Evolutionary conservation across 2,329 filamentous ascomycete genomes (phyloP).

Genomic region (Calonectria naviculata): DNA sequence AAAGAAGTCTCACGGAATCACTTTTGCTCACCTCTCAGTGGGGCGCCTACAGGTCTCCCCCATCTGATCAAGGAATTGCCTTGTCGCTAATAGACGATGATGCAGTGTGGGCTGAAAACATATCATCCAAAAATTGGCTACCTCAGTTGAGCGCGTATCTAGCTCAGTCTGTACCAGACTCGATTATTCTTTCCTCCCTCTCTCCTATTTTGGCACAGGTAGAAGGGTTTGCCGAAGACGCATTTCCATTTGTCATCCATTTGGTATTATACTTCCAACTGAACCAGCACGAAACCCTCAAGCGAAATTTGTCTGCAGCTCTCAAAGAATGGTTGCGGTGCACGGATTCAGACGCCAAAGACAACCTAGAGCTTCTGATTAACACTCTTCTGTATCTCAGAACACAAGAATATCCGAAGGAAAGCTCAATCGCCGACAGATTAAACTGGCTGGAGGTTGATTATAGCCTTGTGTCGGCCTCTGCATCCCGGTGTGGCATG

Average conservation of each 20-base stretch:
- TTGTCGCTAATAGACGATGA: constrained; percentile 26
- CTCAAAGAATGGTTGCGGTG: constrained; percentile 72
- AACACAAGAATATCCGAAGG: constrained; percentile 79
- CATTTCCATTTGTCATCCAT: constrained; percentile 89
- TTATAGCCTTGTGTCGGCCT: constrained; percentile 73
- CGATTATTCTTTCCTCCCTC: constrained; percentile 77
- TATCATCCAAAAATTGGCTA: constrained; percentile 68
- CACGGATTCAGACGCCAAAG: constrained; percentile 53
- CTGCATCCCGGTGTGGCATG: constrained; percentile 84
- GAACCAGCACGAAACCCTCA: constrained; percentile 69
- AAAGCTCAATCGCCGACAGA: constrained; percentile 83
- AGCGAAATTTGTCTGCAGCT: constrained; percentile 72
- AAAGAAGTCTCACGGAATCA: constrained; percentile 62
- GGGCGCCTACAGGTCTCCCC: constrained; percentile 65
- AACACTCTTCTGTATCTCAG: constrained; percentile 89
- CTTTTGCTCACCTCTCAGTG: constrained; percentile 67
- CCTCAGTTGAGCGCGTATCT: constrained; percentile 71
- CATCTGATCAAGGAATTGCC: constrained; percentile 56
- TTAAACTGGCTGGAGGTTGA: constrained; percentile 89
- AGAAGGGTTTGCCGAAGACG: constrained; percentile 75
- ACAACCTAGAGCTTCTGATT: constrained; percentile 79
- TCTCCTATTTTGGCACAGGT: constrained; percentile 73
- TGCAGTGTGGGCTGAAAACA: constrained; percentile 45
- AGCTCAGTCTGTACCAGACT: constrained; percentile 66
- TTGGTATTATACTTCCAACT: constrained; percentile 78